Conservation (phyloP, 371 early-diverging fungal genomes). For the Blakeslea trispora region DNA sequence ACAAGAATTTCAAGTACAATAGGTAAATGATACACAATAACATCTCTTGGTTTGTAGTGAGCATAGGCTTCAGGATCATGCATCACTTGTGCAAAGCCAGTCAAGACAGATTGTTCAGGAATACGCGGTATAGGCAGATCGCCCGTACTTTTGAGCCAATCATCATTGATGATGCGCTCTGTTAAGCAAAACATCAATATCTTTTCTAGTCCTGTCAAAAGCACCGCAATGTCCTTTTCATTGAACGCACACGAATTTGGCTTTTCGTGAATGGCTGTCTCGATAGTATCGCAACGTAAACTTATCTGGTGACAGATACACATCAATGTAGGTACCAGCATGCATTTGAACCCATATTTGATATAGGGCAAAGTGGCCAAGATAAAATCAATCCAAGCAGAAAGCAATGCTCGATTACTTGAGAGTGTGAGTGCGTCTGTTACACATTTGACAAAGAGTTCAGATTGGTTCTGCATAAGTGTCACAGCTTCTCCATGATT, state of each 20-base stretch:
- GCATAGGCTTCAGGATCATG: conserved; percentile 31
- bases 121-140: conserved; percentile 23
- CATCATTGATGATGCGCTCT: conserved; percentile 42
- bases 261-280: conserved; percentile 38
- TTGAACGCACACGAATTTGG: conserved; percentile 13
- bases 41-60: conserved; percentile 44
- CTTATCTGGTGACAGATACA: conserved; percentile 66
- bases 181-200: conserved; percentile 64
- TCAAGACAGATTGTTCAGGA: conserved; percentile 27
- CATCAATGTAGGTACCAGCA: conserved; percentile 65
- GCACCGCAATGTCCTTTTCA: conserved; percentile 58
- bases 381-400: conserved; percentile 79
- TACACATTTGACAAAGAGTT: conserved; percentile 62
- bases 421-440: conserved; percentile 60
- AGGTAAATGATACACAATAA: conserved; percentile 55
- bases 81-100: conserved; percentile 36
- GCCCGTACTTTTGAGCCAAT: conserved; percentile 29
- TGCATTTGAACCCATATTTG: conserved; percentile 58
- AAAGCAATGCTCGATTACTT: conserved; percentile 67
- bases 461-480: conserved; percentile 41
- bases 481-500: conserved; percentile 27
- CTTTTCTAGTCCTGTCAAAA: conserved; percentile 67
- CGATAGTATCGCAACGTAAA: conserved; percentile 43
- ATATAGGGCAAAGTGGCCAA: conserved; percentile 63
- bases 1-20: conserved; percentile 52